A percentile compares a stretch with the other conserved stretches of the same genome.
Conservation (phyloP, 257 asterid species). For the Anisodus acutangulus region DNA sequence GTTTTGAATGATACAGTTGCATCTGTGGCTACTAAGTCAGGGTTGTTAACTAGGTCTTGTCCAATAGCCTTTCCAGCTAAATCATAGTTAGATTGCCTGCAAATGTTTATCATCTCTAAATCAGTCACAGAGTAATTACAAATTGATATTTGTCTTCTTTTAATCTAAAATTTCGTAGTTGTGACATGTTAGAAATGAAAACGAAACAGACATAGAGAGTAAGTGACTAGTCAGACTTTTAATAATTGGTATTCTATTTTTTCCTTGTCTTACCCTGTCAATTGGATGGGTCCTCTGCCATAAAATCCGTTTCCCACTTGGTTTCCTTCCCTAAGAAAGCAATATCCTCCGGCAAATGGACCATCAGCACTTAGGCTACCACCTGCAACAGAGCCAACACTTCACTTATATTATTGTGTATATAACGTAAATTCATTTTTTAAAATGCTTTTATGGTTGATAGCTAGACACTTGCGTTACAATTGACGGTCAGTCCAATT, state of each 20-base stretch:
- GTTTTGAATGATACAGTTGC: constrained; percentile 42
- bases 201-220: no score
- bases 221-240: not conserved
- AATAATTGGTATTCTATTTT: no score
- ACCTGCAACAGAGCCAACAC: not conserved
- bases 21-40: constrained; percentile 44
- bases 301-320: constrained; percentile 27
- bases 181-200: not conserved
- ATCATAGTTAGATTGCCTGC: constrained; percentile 44
- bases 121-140: not conserved
- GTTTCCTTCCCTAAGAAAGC: constrained; percentile 29
- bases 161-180: not conserved
- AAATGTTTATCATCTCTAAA: not conserved
- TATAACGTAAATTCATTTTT: not conserved
- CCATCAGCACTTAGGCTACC: constrained; percentile 27
- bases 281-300: constrained; percentile 43
- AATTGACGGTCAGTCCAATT: no score
- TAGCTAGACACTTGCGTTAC: not conserved
- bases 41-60: constrained; percentile 41
- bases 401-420: not conserved
- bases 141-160: not conserved
- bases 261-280: constrained; percentile 33
- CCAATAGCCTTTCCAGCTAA: constrained; percentile 40
- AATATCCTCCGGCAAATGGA: constrained; percentile 40
- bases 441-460: no score